A percentile compares a stretch with the other conserved stretches of the same genome.
These are phyloP conservation scores for Monilinia vaccinii-corymbosi DNA, from an alignment of 2,329 filamentous ascomycete species.

Conservation along the genomic window DNA sequence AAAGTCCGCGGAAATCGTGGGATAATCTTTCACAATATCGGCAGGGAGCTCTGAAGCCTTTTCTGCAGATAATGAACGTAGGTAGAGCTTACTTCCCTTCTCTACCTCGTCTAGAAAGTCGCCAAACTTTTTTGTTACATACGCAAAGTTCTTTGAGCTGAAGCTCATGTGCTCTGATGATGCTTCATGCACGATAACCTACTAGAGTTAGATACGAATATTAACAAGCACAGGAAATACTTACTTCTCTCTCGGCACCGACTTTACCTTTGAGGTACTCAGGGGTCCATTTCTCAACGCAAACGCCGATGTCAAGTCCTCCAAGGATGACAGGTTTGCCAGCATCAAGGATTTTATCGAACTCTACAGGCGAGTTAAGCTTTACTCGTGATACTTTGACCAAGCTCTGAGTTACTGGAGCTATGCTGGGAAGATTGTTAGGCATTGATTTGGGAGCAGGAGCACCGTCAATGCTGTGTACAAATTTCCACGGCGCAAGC, in stretches of 20 bases:
- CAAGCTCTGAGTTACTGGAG: neutral
- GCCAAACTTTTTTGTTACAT: constrained; percentile 58
- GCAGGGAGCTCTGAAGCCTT: constrained; percentile 62
- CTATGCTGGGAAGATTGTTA: neutral
- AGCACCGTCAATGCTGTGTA: constrained; percentile 15
- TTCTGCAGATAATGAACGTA: constrained; percentile 65
- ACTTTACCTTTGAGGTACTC: constrained; percentile 57
- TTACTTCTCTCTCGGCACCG: constrained; percentile 51
- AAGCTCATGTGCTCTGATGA: constrained; percentile 65
- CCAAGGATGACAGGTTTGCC: constrained; percentile 58
- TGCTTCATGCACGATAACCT: constrained; percentile 69
- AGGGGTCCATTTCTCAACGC: constrained; percentile 57
- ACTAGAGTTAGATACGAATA: constrained; percentile 13
- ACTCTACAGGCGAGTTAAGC: constrained; percentile 45
- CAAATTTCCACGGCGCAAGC: constrained; percentile 17
- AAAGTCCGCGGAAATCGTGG: constrained; percentile 61
- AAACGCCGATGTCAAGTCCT: constrained; percentile 56
- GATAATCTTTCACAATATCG: constrained; percentile 63
- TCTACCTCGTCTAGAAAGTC: constrained; percentile 54
- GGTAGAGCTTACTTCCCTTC: constrained; percentile 56
- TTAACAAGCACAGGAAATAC: neutral
- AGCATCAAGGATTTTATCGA: constrained; percentile 47
- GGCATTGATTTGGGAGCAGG: neutral
- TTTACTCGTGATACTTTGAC: constrained; percentile 42
- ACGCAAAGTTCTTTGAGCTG: constrained; percentile 72